Percentiles rank a stretch among this genome's conserved stretches.
phyloP scores from a whole-genome alignment of 345 rosid species.

The Excoecaria agallocha region DNA sequence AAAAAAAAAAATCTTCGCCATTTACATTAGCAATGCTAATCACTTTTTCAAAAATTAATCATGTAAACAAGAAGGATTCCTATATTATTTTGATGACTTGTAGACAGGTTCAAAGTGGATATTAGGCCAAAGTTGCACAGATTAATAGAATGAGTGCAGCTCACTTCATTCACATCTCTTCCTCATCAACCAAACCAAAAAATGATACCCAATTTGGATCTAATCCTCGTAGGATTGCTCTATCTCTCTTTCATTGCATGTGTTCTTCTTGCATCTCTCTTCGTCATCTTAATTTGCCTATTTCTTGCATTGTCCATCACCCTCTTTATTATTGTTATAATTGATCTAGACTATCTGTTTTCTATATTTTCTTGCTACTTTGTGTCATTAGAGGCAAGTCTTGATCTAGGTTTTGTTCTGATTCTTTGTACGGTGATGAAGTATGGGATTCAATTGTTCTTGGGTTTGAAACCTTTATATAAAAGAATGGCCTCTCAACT shows the following conservation, averaged over 20 bases:
- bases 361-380: slow-evolving; percentile 9
- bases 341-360: slow-evolving; percentile 20
- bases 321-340: slow-evolving; percentile 23
- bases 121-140: background rate
- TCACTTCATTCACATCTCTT: slow-evolving; percentile 38
- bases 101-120: slow-evolving; percentile 3
- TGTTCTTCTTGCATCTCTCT: slow-evolving; percentile 17
- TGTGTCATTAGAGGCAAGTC: slow-evolving; percentile 16
- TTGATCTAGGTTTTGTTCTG: slow-evolving; percentile 32
- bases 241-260: slow-evolving; percentile 34
- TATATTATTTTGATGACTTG: background rate
- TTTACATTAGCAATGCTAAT: too few species aligned
- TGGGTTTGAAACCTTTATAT: slow-evolving; percentile 12
- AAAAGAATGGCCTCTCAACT: slow-evolving; percentile 7
- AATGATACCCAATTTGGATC: slow-evolving; percentile 42
- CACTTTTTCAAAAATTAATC: too few species aligned
- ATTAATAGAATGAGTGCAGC: slow-evolving; percentile 28
- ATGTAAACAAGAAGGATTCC: background rate
- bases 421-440: slow-evolving; percentile 20
- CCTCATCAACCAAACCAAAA: background rate
- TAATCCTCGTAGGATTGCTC: slow-evolving; percentile 34
- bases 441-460: slow-evolving; percentile 1
- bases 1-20: too few species aligned
- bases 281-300: slow-evolving; percentile 18
- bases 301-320: slow-evolving; percentile 22